A percentile compares a stretch with the other conserved stretches of the same genome.
Conservation (phyloP, 768 basidiomycete species). For the Amanita thiersii region DNA sequence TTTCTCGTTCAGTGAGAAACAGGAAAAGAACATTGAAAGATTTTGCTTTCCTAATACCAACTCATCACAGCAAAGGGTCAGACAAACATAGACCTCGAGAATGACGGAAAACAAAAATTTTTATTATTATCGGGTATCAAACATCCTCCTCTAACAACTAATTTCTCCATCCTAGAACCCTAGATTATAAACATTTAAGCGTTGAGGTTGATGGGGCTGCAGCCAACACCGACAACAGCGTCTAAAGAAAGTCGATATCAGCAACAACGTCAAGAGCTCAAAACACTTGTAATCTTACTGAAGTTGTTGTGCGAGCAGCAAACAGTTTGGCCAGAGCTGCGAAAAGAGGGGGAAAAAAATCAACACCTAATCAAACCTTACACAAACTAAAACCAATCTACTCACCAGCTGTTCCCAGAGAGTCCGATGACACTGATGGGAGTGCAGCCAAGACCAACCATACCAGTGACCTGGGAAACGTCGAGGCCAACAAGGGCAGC, state of each 20-base stretch:
- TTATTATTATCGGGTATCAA: not conserved
- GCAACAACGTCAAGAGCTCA: not conserved
- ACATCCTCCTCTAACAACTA: too few relatives aligned
- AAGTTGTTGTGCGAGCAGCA: constrained; percentile 19
- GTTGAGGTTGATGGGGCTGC: constrained; percentile 21
- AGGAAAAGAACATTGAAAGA: not conserved
- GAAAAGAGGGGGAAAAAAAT: not conserved
- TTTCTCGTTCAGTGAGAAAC: not conserved
- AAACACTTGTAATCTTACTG: constrained; percentile 14
- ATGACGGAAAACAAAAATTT: too few relatives aligned
- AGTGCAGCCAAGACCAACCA: constrained; percentile 16
- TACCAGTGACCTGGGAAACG: constrained; percentile 10
- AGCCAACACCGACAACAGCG: constrained; percentile 19
- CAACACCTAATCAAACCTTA: not conserved
- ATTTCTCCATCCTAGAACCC: too few relatives aligned
- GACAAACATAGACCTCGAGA: too few relatives aligned
- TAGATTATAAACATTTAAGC: constrained; percentile 11
- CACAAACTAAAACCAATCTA: not conserved
- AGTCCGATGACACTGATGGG: constrained; percentile 16
- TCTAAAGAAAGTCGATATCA: constrained; percentile 10
- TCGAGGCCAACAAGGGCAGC: constrained; percentile 8
- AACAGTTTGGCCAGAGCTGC: constrained; percentile 14
- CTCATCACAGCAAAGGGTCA: too few relatives aligned
- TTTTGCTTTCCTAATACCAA: too few relatives aligned
- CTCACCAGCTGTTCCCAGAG: constrained; percentile 14